Evolutionary conservation across 129 eudicot species (phyloP), one percentile per base, ranked within the genome.

Genomic region (Pseudognaphalium luteoalbum): DNA sequence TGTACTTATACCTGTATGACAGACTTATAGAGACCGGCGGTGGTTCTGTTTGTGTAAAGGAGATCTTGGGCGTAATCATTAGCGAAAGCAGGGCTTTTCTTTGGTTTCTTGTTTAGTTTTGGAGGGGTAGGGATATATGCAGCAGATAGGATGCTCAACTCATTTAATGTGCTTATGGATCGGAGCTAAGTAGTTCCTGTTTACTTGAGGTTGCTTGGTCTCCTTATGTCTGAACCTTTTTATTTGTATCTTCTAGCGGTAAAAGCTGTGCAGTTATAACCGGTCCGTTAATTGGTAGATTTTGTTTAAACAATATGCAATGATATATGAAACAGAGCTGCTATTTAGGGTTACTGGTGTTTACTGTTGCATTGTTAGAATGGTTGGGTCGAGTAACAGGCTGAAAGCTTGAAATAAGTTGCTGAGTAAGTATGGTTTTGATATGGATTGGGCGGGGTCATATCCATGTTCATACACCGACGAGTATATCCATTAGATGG

Each of bases 21-120:
- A 67, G 65, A 66, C 4, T 56, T 69, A 54, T 66, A 52, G 74
- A 54, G 73, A 8, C 32, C 33, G 4, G 30, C 64, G 9, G 22
- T 10, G 62, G 56, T 28, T 77, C 67, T 17, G 28, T 77, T 16
- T 9, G 54, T 79, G 78, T 72, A 72, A 65, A 79, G 73, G 77
- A 78, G 67, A 79, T 33, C 22, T 19, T 19, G 73, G 35, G n/a
- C 30, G 22, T 33, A 66, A 44, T 4, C 28, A 34, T 69, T 65
- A 76, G 34, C 21, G 37, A 51, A 52, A 72, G 50, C 51, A 65
- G 72, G 34, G 20, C 32, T 30, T 62, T 50, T 30, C 21, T 34
- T 47, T 7, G 21, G 44, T 30, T 63, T 6, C 12, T 35, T 29
- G 17, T 61, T 47, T 44, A 44, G 9, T 21, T 32, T 17, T 62